Conservation (phyloP, 1,284 basidiomycete genomes). For the Ustilago esculenta region DNA sequence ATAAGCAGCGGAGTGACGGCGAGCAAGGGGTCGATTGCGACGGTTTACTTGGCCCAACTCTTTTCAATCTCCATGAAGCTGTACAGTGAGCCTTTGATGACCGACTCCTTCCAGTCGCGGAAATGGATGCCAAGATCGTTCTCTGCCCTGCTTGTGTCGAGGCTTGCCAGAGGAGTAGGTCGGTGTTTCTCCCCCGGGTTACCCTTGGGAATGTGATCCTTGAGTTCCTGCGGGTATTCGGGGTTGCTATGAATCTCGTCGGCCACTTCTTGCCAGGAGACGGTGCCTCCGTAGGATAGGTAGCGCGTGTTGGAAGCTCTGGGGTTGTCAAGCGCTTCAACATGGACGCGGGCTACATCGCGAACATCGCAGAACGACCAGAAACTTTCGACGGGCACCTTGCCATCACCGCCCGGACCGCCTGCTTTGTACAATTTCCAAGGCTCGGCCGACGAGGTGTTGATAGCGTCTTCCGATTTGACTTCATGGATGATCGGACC, state of each 20-base stretch:
- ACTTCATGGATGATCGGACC: slow-evolving; percentile 51
- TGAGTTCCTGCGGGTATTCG: slow-evolving; percentile 33
- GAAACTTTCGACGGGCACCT: slow-evolving; percentile 31
- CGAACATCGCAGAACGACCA: slow-evolving; percentile 42
- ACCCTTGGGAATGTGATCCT: slow-evolving; percentile 38
- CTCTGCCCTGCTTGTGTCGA: slow-evolving; percentile 31
- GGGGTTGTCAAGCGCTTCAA: slow-evolving; percentile 28
- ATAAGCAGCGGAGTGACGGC: not conserved
- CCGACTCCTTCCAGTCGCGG: slow-evolving; percentile 40
- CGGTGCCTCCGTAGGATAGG: slow-evolving; percentile 26
- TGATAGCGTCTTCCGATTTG: slow-evolving; percentile 36
- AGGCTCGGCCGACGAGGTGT: slow-evolving; percentile 27
- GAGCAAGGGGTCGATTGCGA: not conserved
- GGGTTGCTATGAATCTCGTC: slow-evolving; percentile 43
- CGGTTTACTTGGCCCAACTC: slow-evolving; percentile 16
- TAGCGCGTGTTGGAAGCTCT: slow-evolving; percentile 27
- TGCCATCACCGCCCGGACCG: slow-evolving; percentile 31
- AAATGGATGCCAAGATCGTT: slow-evolving; percentile 39
- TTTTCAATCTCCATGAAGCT: slow-evolving; percentile 47
- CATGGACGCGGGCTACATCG: slow-evolving; percentile 41
- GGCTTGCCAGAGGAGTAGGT: slow-evolving; percentile 20
- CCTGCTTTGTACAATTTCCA: slow-evolving; percentile 47
- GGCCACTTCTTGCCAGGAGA: slow-evolving; percentile 40
- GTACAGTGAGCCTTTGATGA: slow-evolving; percentile 45
- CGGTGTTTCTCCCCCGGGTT: slow-evolving; percentile 17